Conservation (phyloP, 2,329 filamentous ascomycete species). For the Aspergillus pseudonomiae region DNA sequence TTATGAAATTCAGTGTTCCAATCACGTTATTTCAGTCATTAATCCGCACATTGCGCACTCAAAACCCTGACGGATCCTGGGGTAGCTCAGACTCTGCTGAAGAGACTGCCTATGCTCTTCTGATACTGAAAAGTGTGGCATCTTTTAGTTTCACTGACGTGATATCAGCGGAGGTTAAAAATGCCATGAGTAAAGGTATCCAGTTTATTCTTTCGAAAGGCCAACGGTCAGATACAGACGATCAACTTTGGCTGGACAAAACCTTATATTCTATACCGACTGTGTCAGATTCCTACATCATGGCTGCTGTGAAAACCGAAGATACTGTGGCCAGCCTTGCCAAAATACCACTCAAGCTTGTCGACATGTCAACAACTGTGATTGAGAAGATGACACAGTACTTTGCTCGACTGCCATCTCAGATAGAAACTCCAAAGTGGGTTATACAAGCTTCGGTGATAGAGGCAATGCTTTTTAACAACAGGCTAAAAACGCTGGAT, state of each 20-base stretch:
- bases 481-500: neutral
- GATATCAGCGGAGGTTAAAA: neutral
- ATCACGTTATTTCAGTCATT: neutral
- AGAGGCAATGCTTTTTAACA: neutral
- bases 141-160: neutral
- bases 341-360: neutral
- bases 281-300: neutral
- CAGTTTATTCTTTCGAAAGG: neutral
- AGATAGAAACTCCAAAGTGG: neutral
- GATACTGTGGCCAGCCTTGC: neutral
- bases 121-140: neutral
- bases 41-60: neutral
- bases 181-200: neutral
- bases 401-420: neutral
- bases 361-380: neutral
- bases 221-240: neutral
- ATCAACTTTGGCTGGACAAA: neutral
- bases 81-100: neutral
- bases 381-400: neutral
- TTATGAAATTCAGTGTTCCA: neutral
- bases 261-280: neutral
- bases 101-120: slow-evolving; percentile 1
- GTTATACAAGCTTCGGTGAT: neutral
- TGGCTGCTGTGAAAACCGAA: neutral
- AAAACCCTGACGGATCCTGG: slow-evolving; percentile 7